Evolutionary conservation across 805 yeast species (phyloP).

Genomic region (Kockiozyma suomiensis): DNA sequence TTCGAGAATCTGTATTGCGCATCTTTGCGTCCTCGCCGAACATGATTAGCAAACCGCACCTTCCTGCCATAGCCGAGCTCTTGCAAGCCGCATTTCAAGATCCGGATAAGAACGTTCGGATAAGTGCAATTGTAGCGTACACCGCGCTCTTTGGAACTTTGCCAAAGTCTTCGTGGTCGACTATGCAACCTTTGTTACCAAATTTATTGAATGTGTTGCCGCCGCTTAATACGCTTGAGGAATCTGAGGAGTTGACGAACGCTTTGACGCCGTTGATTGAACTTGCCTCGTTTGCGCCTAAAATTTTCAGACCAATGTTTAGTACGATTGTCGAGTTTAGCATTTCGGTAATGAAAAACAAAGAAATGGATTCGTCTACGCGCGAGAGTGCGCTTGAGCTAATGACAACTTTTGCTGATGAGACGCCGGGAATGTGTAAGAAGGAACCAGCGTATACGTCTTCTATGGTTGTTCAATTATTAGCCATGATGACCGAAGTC

Average conservation of each 20-base stretch:
- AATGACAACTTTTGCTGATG: conserved; percentile 86
- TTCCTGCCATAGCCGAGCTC: conserved; percentile 62
- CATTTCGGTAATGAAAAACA: conserved; percentile 77
- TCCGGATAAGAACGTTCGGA: conserved; percentile 75
- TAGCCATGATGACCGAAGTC: conserved; percentile 89
- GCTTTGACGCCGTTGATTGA: conserved; percentile 91
- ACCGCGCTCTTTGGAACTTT: conserved; percentile 82
- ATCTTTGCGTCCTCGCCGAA: conserved; percentile 84
- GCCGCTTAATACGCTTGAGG: conserved; percentile 73
- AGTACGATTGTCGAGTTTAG: conserved; percentile 84
- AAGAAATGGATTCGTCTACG: conserved; percentile 74
- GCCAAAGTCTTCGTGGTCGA: conserved; percentile 78
- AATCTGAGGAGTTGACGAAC: conserved; percentile 77
- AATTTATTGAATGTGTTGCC: conserved; percentile 84
- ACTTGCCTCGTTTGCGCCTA: conserved; percentile 90
- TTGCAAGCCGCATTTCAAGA: conserved; percentile 84
- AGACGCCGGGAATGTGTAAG: conserved; percentile 94
- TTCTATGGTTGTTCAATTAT: conserved; percentile 69
- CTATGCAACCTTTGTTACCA: conserved; percentile 78
- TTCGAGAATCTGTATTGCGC: conserved; percentile 89
- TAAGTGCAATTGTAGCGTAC: conserved; percentile 90
- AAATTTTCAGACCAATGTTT: conserved; percentile 89
- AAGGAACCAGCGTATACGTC: conserved; percentile 70
- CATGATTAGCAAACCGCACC: conserved; percentile 61
- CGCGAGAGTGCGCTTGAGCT: conserved; percentile 88